Evolutionary conservation across 495 filamentous ascomycete genomes (phyloP), one percentile per base, ranked within the genome.

Genomic region (Echria macrotheca): DNA sequence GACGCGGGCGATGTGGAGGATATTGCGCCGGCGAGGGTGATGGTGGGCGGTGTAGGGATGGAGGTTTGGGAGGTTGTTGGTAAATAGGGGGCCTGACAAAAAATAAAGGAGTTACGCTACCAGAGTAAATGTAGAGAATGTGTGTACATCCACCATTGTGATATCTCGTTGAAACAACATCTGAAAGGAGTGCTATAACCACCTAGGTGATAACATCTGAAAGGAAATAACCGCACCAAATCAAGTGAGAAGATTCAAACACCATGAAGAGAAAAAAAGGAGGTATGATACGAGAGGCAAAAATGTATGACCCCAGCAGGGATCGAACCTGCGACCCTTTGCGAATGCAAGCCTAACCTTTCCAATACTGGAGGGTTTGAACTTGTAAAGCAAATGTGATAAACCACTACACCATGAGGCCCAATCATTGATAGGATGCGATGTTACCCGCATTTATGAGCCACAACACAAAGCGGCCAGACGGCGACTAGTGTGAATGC

Each of bases 1-100:
- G 86, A 91, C 33, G 59, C 71, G 4, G 62, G 62, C 11, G 62
- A 61, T 19, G 10, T 65, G 24, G 58, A 61, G 33, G 47, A 61
- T 8, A 43, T 63, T 11, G 51, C 23, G 1, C 17, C 38, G 3
- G 55, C 69, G 46, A 64, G 43, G 38, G 40, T 65, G 29, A 52
- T 57, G 50, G 53, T 58, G 35, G 55, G 54, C 1, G 53, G 53
- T 3, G 59, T 60, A 2, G 55, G 58, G n/a, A 45, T 56, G 43
- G 61, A 58, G 49, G 43, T 62, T 21, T 61, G 57, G 63, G 56
- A 55, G 45, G 32, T 46, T 23, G 26, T 8, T 23, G 23, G 25
- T 7, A 21, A 12, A 18, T 14, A 14, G 1, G n/a, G 11, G 11
- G 4, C 8, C 14, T 18, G 32, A 37, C 2, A 26, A 26, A 8